These are phyloP conservation scores for Alternaria metachromatica DNA, from an alignment of 2,329 filamentous ascomycete genomes.

Conservation along the genomic window DNA sequence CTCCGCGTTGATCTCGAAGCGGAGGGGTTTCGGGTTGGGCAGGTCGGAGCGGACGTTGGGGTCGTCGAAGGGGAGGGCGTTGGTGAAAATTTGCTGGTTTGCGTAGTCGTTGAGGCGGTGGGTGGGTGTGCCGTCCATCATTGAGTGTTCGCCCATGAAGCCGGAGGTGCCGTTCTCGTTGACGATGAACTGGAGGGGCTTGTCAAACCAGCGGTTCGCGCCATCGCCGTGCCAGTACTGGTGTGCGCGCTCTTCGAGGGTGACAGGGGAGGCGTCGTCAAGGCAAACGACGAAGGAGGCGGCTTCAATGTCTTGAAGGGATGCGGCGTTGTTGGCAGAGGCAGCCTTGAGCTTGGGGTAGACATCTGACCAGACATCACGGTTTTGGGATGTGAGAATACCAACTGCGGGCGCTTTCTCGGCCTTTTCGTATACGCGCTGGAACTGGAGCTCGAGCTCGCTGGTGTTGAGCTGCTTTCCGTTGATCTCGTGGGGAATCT, in stretches of 20 bases:
- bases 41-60: slow-evolving; percentile 79
- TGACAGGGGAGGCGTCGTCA: slow-evolving; percentile 89
- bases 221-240: slow-evolving; percentile 99
- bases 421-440: slow-evolving; percentile 79
- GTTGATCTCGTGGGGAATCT: slow-evolving; percentile 79
- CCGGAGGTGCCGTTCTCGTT: slow-evolving; percentile 98
- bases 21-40: slow-evolving; percentile 77
- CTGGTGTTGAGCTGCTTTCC: slow-evolving; percentile 86
- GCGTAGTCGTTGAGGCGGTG: slow-evolving; percentile 96
- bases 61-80: slow-evolving; percentile 89
- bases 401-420: slow-evolving; percentile 73
- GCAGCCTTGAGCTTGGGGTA: slow-evolving; percentile 70
- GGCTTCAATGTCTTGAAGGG: slow-evolving; percentile 83
- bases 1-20: slow-evolving; percentile 78
- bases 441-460: slow-evolving; percentile 91
- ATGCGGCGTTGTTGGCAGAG: slow-evolving; percentile 76
- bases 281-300: slow-evolving; percentile 91
- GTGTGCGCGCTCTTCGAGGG: slow-evolving; percentile 91
- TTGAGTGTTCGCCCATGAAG: slow-evolving; percentile 98
- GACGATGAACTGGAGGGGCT: slow-evolving; percentile 96
- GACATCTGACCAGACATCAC: slow-evolving; percentile 87
- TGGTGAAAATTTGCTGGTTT: slow-evolving; percentile 89
- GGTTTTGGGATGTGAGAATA: slow-evolving; percentile 86
- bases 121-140: slow-evolving; percentile 99
- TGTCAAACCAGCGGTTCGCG: slow-evolving; percentile 95